Evolutionary conservation across 1,284 basidiomycete species (phyloP).

Genomic region (Puccinia coronata): DNA sequence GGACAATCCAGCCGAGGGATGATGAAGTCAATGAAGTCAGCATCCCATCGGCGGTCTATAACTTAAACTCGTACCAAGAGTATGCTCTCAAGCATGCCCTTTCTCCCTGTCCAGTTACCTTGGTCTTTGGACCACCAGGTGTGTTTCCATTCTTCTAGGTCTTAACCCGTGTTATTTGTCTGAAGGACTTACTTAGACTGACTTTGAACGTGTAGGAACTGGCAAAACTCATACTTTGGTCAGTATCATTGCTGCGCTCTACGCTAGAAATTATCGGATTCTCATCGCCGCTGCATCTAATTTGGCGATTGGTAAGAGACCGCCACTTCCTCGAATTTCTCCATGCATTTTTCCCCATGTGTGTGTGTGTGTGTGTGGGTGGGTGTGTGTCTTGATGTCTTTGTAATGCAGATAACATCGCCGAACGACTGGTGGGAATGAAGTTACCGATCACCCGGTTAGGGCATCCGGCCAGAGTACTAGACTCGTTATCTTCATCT

Average conservation of each 20-base stretch:
- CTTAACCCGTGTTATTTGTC: neutral
- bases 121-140: conserved; percentile 50
- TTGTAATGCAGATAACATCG: conserved; percentile 69
- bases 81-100: conserved; percentile 45
- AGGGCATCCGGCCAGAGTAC: conserved; percentile 89
- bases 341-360: conserved; percentile 14
- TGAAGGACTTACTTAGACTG: neutral
- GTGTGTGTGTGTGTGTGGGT: conserved; percentile 13
- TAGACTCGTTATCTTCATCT: conserved; percentile 71
- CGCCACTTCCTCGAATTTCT: neutral
- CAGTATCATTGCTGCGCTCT: conserved; percentile 41
- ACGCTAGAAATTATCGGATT: conserved; percentile 62
- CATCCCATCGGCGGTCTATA: conserved; percentile 1
- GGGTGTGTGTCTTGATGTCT: conserved; percentile 46
- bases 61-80: conserved; percentile 40
- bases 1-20: neutral
- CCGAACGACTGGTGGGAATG: conserved; percentile 70
- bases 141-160: neutral
- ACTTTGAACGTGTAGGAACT: conserved; percentile 20
- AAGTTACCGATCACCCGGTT: conserved; percentile 68
- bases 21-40: conserved; percentile 10
- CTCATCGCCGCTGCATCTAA: conserved; percentile 90
- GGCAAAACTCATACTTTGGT: conserved; percentile 48
- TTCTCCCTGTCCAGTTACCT: conserved; percentile 37
- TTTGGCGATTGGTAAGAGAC: conserved; percentile 68